phyloP scores from a whole-genome alignment of 257 asterid genomes.

The Solanum piurae region DNA sequence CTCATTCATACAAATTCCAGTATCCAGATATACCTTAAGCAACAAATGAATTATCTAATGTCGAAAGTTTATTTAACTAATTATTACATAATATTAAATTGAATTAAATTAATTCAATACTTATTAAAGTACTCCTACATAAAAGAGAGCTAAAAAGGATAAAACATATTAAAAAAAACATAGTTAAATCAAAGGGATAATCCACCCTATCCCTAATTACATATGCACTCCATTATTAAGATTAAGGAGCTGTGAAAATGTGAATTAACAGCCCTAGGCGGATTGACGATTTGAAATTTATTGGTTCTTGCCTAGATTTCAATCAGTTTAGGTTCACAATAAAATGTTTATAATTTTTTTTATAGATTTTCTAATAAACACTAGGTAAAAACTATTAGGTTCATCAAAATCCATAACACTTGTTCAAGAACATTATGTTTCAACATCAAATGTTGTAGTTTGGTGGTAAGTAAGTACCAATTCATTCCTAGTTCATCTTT shows the following conservation, averaged over 20 bases:
- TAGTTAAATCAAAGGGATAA: neutral
- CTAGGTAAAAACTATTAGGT: neutral
- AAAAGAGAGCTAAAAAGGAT: neutral
- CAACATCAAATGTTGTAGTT: neutral
- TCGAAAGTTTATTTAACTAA: neutral
- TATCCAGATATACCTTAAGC: neutral
- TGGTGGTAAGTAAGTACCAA: neutral
- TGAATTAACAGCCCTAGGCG: neutral
- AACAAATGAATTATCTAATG: neutral
- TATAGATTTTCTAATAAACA: neutral
- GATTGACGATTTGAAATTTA: neutral
- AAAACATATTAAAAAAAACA: neutral
- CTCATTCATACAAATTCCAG: neutral
- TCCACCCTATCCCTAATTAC: neutral
- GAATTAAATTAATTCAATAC: neutral
- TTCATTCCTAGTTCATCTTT: neutral
- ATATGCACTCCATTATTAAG: too few relatives aligned
- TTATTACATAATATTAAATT: neutral
- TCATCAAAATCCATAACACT: neutral
- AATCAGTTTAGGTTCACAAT: neutral
- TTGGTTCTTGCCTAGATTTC: too few relatives aligned
- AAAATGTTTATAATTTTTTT: neutral
- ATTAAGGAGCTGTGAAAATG: neutral
- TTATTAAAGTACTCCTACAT: neutral
- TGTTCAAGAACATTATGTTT: neutral